Evolutionary conservation across 345 rosid genomes (phyloP), one percentile per base, ranked within the genome.

Genomic region (Fremontodendron californicum): DNA sequence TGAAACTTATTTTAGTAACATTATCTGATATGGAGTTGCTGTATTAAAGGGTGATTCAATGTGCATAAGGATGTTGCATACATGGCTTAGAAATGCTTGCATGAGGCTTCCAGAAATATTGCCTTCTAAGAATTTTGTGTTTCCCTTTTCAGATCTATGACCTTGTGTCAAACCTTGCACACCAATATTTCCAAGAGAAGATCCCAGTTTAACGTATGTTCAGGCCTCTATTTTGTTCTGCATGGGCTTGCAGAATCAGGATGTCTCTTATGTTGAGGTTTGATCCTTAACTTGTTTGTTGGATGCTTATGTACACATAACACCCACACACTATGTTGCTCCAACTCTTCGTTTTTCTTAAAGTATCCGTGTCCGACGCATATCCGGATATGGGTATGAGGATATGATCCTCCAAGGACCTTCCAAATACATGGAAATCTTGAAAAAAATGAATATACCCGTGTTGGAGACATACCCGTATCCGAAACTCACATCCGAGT

Each of bases 171-270:
- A 80, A 78, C 75, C 92, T 96, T 65, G 96, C 98, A 27, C 89
- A 83, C 69, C 80, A 82, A 10, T 96, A 92, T 86, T 96, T 94
- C 70, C 90, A 80, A 81, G 95, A 84, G 92, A 91, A 85, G 92
- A 85, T 96, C 80, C 97, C 97, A 0, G 85, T 93, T 75, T 93
- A 39, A 86, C 97, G 9, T 84, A 92, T 78, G 92, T 87, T 78
- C 94, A 94, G 83, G 95, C 98, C 49, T 89, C 97, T 71, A 88
- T 96, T 73, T 83, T 93, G 78, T 86, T 93, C 71, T 92, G 91
- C 87, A 78, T 91, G 75, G 99, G 99, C 51, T 88, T 96, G 89
- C 99, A 91, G 86, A 85, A 87, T 65, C 91, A 82, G 13, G 87
- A 91, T 63, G 55, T 93, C 75, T 85, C 89, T 61, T 78, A 78